Percentiles rank a stretch among this genome's conserved stretches.
Evolutionary conservation across 352 stramenopile species (phyloP).

Genomic region (Pythium coloratum): DNA sequence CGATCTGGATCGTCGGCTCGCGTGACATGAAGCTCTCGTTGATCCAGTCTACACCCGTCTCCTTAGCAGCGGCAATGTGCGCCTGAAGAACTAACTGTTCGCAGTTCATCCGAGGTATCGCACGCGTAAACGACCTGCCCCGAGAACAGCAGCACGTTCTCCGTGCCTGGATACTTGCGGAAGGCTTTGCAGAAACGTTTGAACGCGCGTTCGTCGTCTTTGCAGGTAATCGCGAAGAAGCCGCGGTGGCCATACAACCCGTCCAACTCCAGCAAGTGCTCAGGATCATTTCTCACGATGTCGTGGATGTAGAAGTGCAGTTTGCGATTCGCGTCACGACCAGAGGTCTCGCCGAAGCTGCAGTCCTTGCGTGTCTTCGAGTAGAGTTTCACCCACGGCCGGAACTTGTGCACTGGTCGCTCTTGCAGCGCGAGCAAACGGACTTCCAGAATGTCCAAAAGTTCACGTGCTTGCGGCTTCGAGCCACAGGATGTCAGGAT

Average conservation of each 20-base stretch:
- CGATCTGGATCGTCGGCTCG: conserved; percentile 22
- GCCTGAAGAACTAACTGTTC: conserved; percentile 10
- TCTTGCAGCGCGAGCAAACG: background rate
- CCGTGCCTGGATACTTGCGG: conserved; percentile 15
- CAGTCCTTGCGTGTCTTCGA: conserved; percentile 1
- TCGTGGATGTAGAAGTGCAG: conserved; percentile 22
- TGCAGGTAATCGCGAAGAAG: conserved; percentile 17
- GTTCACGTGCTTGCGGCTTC: background rate
- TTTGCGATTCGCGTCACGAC: conserved; percentile 1
- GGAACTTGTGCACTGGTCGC: background rate
- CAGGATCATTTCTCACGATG: conserved; percentile 5
- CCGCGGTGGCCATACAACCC: conserved; percentile 13
- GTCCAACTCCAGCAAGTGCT: conserved; percentile 15
- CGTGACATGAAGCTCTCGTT: conserved; percentile 18
- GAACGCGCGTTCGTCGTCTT: conserved; percentile 11
- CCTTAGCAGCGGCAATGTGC: conserved; percentile 8
- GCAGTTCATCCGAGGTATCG: conserved; percentile 10
- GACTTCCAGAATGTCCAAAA: background rate
- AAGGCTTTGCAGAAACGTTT: conserved; percentile 18
- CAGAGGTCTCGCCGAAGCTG: background rate
- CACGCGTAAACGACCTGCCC: conserved; percentile 15
- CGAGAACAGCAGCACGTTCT: conserved; percentile 20
- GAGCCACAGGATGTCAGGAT: background rate
- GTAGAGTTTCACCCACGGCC: conserved; percentile 2
- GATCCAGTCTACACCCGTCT: conserved; percentile 18